Conservation (phyloP, 352 stramenopile species). For the Globisporangium recalcitrans region DNA sequence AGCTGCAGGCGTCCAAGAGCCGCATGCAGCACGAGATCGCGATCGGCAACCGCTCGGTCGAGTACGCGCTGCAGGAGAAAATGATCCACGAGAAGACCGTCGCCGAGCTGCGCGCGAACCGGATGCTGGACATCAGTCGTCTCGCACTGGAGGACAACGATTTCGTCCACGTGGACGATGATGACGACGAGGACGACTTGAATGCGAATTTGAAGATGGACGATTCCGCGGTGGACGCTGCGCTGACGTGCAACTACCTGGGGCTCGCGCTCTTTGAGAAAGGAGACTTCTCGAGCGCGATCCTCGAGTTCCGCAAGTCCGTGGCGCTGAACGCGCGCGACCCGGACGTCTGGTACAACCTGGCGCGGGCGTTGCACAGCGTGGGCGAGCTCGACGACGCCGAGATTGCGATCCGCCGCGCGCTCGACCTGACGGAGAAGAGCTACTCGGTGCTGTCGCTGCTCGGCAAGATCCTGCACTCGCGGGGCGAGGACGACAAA, state of each 20-base stretch:
- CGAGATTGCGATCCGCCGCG: slow-evolving; percentile 55
- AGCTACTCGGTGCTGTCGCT: slow-evolving; percentile 71
- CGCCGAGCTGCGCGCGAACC: slow-evolving; percentile 41
- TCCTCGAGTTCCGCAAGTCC: slow-evolving; percentile 69
- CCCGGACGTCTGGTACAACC: slow-evolving; percentile 70
- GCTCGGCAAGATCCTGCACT: slow-evolving; percentile 79
- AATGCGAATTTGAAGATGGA: slow-evolving; percentile 24
- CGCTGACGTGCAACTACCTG: slow-evolving; percentile 68
- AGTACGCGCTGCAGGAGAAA: slow-evolving; percentile 36
- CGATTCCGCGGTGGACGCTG: slow-evolving; percentile 52
- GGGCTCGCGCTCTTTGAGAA: slow-evolving; percentile 66
- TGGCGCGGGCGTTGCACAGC: slow-evolving; percentile 57
- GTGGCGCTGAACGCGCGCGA: slow-evolving; percentile 60
- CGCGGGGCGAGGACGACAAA: slow-evolving; percentile 70
- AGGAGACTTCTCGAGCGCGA: slow-evolving; percentile 47
- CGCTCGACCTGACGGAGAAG: slow-evolving; percentile 40
- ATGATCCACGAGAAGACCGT: slow-evolving; percentile 30
- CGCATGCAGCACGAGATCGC: slow-evolving; percentile 50
- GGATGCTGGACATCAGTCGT: slow-evolving; percentile 64
- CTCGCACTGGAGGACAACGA: slow-evolving; percentile 41
- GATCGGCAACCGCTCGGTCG: slow-evolving; percentile 33
- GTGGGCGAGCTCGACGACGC: slow-evolving; percentile 56
- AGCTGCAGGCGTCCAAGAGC: slow-evolving; percentile 55
- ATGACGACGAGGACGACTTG: slow-evolving; percentile 23
- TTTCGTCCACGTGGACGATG: slow-evolving; percentile 25